Evolutionary conservation across 1,139 yeast genomes (phyloP), one percentile per base, ranked within the genome.

Genomic region (Debaryomyces coudertii): DNA sequence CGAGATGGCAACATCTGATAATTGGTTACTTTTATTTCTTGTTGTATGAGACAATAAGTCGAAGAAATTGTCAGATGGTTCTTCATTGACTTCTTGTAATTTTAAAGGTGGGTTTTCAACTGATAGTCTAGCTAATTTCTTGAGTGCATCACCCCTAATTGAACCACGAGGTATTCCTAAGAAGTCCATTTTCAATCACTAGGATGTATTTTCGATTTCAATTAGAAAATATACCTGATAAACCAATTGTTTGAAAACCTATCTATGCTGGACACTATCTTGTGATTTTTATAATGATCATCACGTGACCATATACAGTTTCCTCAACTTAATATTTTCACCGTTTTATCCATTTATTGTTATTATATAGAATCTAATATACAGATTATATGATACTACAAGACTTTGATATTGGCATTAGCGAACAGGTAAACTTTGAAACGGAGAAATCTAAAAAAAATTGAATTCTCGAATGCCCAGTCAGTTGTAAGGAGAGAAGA

Each of bases 81-180:
- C 53, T 23, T 50, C 48, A 30, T 46, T 52, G 12, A 53, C 51
- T 41, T 52, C 57, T 35, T 51, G 49, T 31, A 55, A 47, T 42
- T 52, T 58, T 7, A 56, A 41, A 44, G 64, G 53, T 38, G 55
- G 48, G 45, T 61, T 57, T 43, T 65, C 63, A 12, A 64, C 68
- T 4, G 68, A 57, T 22, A 65, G 48, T 37, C 53, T 56, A 8
- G 72, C 71, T 27, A 68, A 52, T 56, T 77, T 80, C 47, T 73
- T 73, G 50, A 85, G 74, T 6, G 93, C 90, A 41, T 72, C 78
- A 9, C 80, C 79, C 47, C 93, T 76, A 23, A 87, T 72, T n/a
- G 69, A 55, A 31, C 74, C 76, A 25, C 77, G 59, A 28, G 66
- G 53, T 31, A 73, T 61, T 8, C 78, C 79, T 40, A 55, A 58